Base-by-base conservation (phyloP, 2,329 filamentous ascomycete genomes). In the Alternaria alternata region DNA sequence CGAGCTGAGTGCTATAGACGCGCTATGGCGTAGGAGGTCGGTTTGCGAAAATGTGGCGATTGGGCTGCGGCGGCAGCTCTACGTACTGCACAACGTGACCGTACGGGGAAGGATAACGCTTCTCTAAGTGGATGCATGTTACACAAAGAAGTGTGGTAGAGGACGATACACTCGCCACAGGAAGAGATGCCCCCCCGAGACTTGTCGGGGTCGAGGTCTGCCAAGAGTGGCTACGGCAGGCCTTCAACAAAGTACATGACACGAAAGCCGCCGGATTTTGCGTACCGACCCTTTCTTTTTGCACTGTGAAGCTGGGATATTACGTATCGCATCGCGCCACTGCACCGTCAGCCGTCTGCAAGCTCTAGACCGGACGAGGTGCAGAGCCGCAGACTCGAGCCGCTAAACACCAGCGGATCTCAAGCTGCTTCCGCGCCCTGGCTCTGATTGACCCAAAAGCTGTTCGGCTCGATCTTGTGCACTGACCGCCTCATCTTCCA, bases 341-440 rank as follows among this genome's bases (percentile, higher is more conserved):
- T 48, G 47, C 24, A 49, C 54, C 34, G 34, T 28, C 36, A 30
- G 54, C 39, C 53, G 51, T 34, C 54, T 54, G 51, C 41, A 53
- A 49, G 57, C 59, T 62, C 63, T 67, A 62, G 63, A 63, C 51
- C 42, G 24, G 20, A 39, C 20, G 18, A 12, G 61, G 47, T 36
- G 57, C 64, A 66, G 64, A 66, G 65, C 65, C 60, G 65, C 59
- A 62, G 26, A 55, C 30, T 57, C 38, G 38, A 42, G 54, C 59
- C 52, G 57, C 56, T 57, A 51, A 56, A 51, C 59, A 54, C 44
- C 46, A 53, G 36, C 52, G 54, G 51, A 59, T 57, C 41, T 53
- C 44, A 32, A 62, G 32, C 38, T 49, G 22, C 54, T 18, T 41
- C 54, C 49, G 51, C 54, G 55, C 55, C 28, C 46, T 46, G 48